phyloP scores from a whole-genome alignment of 306 rosid species.

The Fragaria vesca region DNA sequence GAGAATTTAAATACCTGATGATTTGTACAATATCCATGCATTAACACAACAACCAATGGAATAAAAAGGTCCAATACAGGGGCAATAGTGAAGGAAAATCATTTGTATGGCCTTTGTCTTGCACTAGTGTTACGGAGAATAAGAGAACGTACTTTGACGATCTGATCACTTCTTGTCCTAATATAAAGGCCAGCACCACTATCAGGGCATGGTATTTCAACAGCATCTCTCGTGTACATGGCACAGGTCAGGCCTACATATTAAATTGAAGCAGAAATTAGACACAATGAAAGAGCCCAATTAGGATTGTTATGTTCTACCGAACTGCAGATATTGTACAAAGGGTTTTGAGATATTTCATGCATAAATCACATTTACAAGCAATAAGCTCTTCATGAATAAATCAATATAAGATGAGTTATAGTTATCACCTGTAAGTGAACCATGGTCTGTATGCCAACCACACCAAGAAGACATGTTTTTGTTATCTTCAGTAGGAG shows the following conservation, averaged over 20 bases:
- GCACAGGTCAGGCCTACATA: conserved; percentile 78
- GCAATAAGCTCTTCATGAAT: conserved; percentile 3
- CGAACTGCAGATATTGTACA: conserved; percentile 2
- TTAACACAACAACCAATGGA: not conserved
- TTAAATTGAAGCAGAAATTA: conserved; percentile 39
- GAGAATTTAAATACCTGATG: not conserved
- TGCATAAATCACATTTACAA: not conserved
- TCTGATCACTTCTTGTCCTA: conserved; percentile 68
- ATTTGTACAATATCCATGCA: not conserved
- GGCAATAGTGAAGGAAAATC: not conserved
- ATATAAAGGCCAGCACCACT: conserved; percentile 81
- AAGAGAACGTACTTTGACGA: conserved; percentile 68
- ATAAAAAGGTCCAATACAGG: not conserved
- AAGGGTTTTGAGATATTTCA: not conserved
- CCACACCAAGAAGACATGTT: conserved; percentile 93
- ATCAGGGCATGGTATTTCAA: conserved; percentile 87
- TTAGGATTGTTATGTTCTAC: not conserved
- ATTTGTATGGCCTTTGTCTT: not conserved
- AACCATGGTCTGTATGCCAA: conserved; percentile 97
- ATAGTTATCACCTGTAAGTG: conserved; percentile 73
- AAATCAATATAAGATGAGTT: not conserved
- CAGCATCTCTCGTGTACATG: conserved; percentile 64
- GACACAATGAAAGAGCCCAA: conserved; percentile 11
- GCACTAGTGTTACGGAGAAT: conserved; percentile 19
- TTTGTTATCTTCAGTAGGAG: conserved; percentile 44